phyloP scores from a whole-genome alignment of 306 rosid species.

The Astragalus glycyphyllos region DNA sequence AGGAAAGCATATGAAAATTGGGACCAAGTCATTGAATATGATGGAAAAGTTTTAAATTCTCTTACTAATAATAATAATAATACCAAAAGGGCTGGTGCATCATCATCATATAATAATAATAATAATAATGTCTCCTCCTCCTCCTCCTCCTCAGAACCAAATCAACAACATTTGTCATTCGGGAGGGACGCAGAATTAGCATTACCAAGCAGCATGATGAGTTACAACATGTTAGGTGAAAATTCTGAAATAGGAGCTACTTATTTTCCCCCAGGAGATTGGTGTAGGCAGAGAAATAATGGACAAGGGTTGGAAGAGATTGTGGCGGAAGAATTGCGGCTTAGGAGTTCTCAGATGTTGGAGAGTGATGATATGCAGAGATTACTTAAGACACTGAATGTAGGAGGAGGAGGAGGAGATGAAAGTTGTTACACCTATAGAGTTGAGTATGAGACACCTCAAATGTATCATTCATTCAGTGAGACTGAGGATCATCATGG shows the following conservation, averaged over 20 bases:
- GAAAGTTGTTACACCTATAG: slow-evolving; percentile 60
- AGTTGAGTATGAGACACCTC: slow-evolving; percentile 71
- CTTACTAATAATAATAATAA: slow-evolving; percentile 34
- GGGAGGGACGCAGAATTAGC: slow-evolving; percentile 57
- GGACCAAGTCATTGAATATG: slow-evolving; percentile 82
- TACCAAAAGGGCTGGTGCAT: slow-evolving; percentile 50
- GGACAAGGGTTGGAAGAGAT: slow-evolving; percentile 74
- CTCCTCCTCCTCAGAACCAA: too few relatives aligned
- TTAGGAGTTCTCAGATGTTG: slow-evolving; percentile 81
- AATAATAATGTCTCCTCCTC: too few relatives aligned
- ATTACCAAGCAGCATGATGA: slow-evolving; percentile 49
- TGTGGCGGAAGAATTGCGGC: slow-evolving; percentile 78
- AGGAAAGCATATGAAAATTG: slow-evolving; percentile 87
- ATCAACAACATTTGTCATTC: too few relatives aligned
- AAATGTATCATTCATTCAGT: slow-evolving; percentile 45
- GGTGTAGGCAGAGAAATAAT: slow-evolving; percentile 59
- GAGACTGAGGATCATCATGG: slow-evolving; percentile 52
- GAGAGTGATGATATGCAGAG: slow-evolving; percentile 89
- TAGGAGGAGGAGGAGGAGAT: too few relatives aligned
- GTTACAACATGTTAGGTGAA: slow-evolving; percentile 53
- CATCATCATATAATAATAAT: too few relatives aligned
- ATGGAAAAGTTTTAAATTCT: slow-evolving; percentile 65
- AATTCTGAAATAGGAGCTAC: slow-evolving; percentile 51
- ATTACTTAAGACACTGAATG: slow-evolving; percentile 62
- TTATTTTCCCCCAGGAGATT: slow-evolving; percentile 59